Conservation (phyloP, 495 filamentous ascomycete genomes). For the Hypoxylon trugodes region DNA sequence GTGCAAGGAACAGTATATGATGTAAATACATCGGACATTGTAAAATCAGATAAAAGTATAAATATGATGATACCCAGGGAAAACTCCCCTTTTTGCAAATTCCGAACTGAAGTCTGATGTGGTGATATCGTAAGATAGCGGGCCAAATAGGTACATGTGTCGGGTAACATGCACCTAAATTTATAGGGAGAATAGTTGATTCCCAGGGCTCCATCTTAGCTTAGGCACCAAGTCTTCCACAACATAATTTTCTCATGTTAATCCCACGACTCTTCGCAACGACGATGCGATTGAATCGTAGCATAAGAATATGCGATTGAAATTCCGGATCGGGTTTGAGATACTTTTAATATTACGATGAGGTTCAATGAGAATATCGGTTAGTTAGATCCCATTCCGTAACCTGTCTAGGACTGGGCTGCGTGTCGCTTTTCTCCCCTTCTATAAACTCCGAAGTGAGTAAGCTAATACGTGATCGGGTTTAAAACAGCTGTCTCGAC, state of each 20-base stretch:
- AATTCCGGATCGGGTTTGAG: background rate
- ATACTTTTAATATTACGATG: slow-evolving; percentile 34
- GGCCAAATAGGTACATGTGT: too few relatives aligned
- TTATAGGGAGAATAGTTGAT: too few relatives aligned
- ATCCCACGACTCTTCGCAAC: background rate
- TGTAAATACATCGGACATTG: background rate
- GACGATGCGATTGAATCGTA: background rate
- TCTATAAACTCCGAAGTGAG: background rate
- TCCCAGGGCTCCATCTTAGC: too few relatives aligned
- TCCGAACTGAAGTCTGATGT: too few relatives aligned
- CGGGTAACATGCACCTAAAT: too few relatives aligned
- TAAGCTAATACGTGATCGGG: background rate
- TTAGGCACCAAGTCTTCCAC: too few relatives aligned
- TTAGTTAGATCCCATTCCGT: slow-evolving; percentile 20
- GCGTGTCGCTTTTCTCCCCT: background rate
- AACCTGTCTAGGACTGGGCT: background rate
- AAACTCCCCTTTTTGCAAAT: background rate
- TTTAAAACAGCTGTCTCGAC: slow-evolving; percentile 68
- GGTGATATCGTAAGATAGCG: background rate
- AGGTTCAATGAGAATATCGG: slow-evolving; percentile 56
- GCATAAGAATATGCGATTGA: background rate
- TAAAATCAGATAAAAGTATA: background rate
- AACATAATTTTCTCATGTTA: background rate
- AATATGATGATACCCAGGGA: slow-evolving; percentile 8
- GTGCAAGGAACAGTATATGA: too few relatives aligned